These are phyloP conservation scores for Melaleuca alternifolia DNA, from an alignment of 345 rosid species.

Conservation along the genomic window DNA sequence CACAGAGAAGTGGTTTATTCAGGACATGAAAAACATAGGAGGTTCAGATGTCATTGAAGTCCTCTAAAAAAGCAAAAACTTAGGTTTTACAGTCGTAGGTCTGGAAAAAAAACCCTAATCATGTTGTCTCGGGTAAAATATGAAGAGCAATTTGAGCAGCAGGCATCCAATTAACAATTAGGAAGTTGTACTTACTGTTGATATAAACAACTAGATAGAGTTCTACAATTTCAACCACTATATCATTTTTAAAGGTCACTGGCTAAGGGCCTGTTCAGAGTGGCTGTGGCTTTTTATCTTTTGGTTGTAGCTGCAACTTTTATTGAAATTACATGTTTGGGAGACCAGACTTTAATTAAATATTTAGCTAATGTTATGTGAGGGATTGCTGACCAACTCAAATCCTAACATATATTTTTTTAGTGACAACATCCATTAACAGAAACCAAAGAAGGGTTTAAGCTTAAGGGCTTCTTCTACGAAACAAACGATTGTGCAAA, in stretches of 20 bases:
- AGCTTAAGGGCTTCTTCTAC: not conserved
- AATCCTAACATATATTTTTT: not conserved
- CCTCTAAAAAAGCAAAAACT: not conserved
- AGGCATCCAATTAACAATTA: not conserved
- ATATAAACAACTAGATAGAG: not conserved
- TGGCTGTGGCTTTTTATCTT: not conserved
- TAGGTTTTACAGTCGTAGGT: not conserved
- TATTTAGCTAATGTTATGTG: not conserved
- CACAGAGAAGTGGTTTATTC: not conserved
- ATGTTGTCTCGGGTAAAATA: not conserved
- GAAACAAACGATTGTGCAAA: not conserved
- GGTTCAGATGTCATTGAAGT: not conserved
- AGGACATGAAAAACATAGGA: not conserved
- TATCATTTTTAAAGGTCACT: not conserved
- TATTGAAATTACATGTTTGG: not conserved
- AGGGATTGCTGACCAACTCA: not conserved
- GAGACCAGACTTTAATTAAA: not conserved
- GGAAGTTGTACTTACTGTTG: not conserved
- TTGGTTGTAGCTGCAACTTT: not conserved
- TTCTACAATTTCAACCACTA: not conserved
- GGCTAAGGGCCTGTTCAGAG: not conserved
- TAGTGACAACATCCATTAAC: not conserved
- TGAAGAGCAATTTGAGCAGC: not conserved
- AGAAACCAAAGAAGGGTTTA: not conserved
- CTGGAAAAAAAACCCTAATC: not conserved